phyloP scores from a whole-genome alignment of 441 rosid species.

The Gossypium aridum region DNA sequence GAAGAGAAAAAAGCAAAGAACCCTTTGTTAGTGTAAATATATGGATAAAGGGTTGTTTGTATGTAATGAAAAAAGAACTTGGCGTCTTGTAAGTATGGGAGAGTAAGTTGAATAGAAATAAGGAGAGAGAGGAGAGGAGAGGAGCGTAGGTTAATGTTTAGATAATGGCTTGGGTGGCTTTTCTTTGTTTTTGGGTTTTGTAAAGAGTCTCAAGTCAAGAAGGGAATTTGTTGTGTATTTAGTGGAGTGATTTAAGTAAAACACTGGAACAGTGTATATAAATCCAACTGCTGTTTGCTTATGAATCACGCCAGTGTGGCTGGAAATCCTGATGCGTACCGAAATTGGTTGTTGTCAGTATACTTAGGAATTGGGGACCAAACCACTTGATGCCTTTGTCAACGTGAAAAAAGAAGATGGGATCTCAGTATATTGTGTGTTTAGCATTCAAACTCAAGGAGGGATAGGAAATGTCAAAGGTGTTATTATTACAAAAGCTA shows the following conservation, averaged over 20 bases:
- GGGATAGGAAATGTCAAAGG: neutral
- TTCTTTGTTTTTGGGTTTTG: neutral
- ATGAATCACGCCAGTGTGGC: constrained; percentile 17
- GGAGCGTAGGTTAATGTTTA: neutral
- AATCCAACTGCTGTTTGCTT: constrained; percentile 16
- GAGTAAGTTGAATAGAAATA: constrained; percentile 21
- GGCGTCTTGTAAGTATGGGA: constrained; percentile 23
- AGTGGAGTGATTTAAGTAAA: no score
- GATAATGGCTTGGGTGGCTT: neutral
- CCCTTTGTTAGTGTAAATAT: constrained; percentile 36
- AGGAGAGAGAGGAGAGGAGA: neutral
- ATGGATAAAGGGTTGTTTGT: constrained; percentile 27
- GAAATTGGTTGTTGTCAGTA: neutral
- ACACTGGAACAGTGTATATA: no score
- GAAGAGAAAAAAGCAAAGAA: neutral
- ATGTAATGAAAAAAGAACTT: constrained; percentile 7
- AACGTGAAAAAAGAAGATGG: neutral
- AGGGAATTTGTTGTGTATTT: neutral
- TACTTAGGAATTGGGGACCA: neutral
- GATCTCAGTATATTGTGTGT: neutral
- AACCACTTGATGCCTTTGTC: neutral
- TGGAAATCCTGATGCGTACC: neutral
- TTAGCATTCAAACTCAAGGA: no score
- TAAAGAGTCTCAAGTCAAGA: constrained; percentile 3
- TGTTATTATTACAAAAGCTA: neutral